phyloP scores from a whole-genome alignment of 1,139 yeast species.

The Pichia sp. region DNA sequence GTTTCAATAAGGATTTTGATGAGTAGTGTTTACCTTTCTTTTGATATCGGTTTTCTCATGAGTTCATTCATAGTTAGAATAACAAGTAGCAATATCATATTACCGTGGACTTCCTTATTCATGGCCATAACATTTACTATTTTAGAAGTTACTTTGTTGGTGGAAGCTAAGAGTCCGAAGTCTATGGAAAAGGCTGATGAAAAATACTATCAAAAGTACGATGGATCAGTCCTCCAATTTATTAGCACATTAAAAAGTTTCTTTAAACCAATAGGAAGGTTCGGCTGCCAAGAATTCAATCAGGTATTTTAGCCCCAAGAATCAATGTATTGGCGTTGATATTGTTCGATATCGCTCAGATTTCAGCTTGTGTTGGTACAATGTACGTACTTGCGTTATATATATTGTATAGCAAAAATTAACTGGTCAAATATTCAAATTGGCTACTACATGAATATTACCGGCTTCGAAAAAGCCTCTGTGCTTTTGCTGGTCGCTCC shows the following conservation, averaged over 20 bases:
- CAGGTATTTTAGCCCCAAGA: neutral
- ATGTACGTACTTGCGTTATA: neutral
- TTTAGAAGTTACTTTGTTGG: neutral
- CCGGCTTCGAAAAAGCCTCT: neutral
- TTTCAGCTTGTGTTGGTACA: neutral
- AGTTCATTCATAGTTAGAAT: neutral
- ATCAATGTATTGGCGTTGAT: neutral
- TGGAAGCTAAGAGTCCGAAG: neutral
- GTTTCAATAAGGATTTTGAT: constrained; percentile 1
- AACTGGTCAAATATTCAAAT: constrained; percentile 1
- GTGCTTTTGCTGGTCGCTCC: neutral
- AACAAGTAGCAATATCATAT: neutral
- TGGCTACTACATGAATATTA: too few relatives aligned
- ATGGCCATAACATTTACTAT: neutral
- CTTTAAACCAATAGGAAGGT: neutral
- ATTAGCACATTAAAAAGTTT: neutral
- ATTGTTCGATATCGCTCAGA: neutral
- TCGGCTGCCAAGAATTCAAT: neutral
- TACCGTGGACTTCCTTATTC: neutral
- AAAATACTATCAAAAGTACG: neutral
- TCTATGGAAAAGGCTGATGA: neutral
- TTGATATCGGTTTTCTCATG: neutral
- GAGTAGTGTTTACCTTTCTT: neutral
- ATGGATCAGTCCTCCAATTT: neutral
- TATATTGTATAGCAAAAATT: neutral